Conservation (phyloP, 305 asterid genomes). For the Rubia peregrina region DNA sequence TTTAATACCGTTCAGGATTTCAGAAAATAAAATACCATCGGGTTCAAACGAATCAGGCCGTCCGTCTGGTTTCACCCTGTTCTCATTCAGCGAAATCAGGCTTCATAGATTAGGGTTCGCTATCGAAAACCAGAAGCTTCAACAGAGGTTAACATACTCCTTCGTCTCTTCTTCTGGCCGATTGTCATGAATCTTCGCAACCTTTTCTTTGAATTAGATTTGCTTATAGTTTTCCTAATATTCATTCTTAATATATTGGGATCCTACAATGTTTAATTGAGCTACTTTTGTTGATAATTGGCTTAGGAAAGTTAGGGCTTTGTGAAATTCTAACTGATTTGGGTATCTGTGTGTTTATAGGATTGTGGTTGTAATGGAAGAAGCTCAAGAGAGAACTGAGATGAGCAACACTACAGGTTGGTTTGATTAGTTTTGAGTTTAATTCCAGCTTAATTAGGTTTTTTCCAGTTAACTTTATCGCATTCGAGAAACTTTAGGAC, state of each 20-base stretch:
- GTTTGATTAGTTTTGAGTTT: neutral
- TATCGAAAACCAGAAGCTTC: neutral
- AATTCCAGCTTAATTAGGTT: neutral
- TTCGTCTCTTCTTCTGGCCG: neutral
- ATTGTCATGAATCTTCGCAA: neutral
- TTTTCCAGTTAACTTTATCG: neutral
- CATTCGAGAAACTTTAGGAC: neutral
- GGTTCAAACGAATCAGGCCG: neutral
- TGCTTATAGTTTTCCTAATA: neutral
- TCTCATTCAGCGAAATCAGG: neutral
- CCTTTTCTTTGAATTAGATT: neutral
- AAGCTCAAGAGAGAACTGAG: slow-evolving; percentile 30
- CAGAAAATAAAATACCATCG: neutral
- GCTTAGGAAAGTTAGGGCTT: neutral
- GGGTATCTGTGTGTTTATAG: neutral
- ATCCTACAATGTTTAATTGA: neutral
- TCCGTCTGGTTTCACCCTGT: neutral
- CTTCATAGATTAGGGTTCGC: neutral
- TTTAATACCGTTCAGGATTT: too few relatives aligned
- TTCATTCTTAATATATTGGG: neutral
- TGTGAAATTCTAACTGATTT: neutral
- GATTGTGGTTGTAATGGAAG: slow-evolving; percentile 18
- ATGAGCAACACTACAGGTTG: slow-evolving; percentile 32
- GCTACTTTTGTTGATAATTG: neutral
- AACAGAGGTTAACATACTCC: neutral